phyloP scores from a whole-genome alignment of 2,329 filamentous ascomycete species.

The Calonectria pseudoreteaudii region DNA sequence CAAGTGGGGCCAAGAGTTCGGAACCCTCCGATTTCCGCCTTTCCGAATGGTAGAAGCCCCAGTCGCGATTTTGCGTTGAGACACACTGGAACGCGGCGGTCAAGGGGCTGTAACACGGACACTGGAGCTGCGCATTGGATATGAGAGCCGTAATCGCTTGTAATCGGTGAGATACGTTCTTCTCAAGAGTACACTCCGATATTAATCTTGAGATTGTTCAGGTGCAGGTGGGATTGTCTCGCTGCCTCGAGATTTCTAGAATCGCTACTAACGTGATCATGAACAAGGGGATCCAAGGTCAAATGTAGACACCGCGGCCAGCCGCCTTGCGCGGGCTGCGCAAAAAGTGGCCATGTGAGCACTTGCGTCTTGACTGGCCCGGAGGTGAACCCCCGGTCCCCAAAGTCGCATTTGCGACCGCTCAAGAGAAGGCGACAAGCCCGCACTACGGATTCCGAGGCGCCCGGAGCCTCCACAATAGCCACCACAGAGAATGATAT shows the following conservation, averaged over 20 bases:
- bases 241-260: not conserved
- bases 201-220: not conserved
- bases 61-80: not conserved
- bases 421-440: conserved; percentile 25
- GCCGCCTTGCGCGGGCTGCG: conserved; percentile 38
- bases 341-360: conserved; percentile 29
- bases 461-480: not conserved
- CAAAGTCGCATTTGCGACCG: conserved; percentile 4
- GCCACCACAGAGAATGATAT: conserved; percentile 13
- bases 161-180: conserved; percentile 28
- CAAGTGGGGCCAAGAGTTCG: not conserved
- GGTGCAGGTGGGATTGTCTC: conserved; percentile 36
- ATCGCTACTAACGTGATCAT: not conserved
- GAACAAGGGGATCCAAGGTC: conserved; percentile 38
- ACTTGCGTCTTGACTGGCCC: conserved; percentile 37
- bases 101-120: not conserved
- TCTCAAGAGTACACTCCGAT: not conserved
- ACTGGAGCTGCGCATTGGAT: not conserved
- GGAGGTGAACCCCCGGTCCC: not conserved
- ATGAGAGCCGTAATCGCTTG: conserved; percentile 43
- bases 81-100: not conserved
- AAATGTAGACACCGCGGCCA: conserved; percentile 40
- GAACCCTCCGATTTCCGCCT: not conserved
- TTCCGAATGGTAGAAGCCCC: not conserved
- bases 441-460: not conserved